These are phyloP conservation scores for Apiospora kogelbergensis DNA, from an alignment of 2,329 filamentous ascomycete species.

Conservation along the genomic window DNA sequence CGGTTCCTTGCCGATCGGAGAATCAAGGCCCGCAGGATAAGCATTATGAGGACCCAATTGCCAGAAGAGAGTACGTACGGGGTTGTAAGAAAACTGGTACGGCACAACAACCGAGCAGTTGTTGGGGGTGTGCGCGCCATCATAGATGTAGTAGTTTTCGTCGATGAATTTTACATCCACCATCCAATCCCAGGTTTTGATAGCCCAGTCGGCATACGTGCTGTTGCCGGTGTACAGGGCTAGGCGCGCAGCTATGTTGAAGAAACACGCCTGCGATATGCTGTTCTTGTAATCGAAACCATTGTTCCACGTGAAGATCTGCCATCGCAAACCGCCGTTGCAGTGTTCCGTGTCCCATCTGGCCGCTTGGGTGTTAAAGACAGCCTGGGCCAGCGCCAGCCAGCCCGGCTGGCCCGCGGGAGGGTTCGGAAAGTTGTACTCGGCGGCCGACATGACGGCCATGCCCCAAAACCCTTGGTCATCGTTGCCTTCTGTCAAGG, in stretches of 20 bases:
- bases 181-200: conserved; percentile 72
- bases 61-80: conserved; percentile 21
- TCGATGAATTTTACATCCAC: conserved; percentile 56
- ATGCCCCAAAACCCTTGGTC: conserved; percentile 76
- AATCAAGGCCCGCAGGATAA: too few relatives aligned
- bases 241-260: conserved; percentile 64
- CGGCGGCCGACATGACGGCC: conserved; percentile 68
- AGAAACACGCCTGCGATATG: conserved; percentile 63
- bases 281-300: conserved; percentile 78
- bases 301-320: conserved; percentile 80
- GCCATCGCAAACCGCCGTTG: conserved; percentile 77
- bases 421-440: conserved; percentile 66
- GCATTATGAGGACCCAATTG: not conserved
- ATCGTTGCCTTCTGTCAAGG: conserved; percentile 68
- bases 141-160: conserved; percentile 59
- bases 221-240: conserved; percentile 75
- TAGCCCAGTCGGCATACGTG: conserved; percentile 78
- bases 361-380: conserved; percentile 75
- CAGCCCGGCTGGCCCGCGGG: conserved; percentile 59
- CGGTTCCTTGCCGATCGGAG: too few relatives aligned
- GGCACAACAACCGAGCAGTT: conserved; percentile 60
- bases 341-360: conserved; percentile 72
- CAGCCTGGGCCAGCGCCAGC: conserved; percentile 72
- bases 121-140: conserved; percentile 56
- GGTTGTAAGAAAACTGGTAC: conserved; percentile 71